phyloP scores from a whole-genome alignment of 345 rosid genomes.

The Carallia pectinifolia region DNA sequence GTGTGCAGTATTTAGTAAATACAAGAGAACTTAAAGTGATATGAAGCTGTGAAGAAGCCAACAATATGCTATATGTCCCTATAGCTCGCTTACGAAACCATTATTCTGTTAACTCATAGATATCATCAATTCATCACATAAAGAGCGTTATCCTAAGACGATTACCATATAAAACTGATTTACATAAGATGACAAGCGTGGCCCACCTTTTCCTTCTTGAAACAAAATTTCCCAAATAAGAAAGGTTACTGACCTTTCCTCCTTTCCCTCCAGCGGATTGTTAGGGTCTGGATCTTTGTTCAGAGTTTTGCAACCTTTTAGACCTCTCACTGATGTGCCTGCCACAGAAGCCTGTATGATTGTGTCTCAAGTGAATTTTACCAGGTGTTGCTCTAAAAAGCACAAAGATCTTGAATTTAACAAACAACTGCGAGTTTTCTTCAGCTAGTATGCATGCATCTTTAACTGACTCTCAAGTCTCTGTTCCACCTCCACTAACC shows the following conservation, averaged over 20 bases:
- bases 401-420: background rate
- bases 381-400: background rate
- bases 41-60: background rate
- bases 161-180: background rate
- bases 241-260: constrained; percentile 63
- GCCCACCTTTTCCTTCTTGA: background rate
- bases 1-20: too few species aligned
- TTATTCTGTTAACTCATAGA: background rate
- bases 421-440: background rate
- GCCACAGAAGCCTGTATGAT: constrained; percentile 71
- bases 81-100: too few species aligned
- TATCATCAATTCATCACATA: background rate
- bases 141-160: background rate
- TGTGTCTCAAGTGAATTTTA: constrained; percentile 12
- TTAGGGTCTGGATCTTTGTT: constrained; percentile 90
- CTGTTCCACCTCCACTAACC: too few species aligned
- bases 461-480: too few species aligned
- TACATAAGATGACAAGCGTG: background rate
- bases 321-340: constrained; percentile 68
- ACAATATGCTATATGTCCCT: too few species aligned
- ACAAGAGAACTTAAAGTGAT: background rate
- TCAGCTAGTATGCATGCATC: background rate
- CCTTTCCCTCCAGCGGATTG: constrained; percentile 70
- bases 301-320: constrained; percentile 86
- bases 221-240: background rate